Evolutionary conservation across 2,329 filamentous ascomycete genomes (phyloP).

Genomic region (Verruconis gallopava): DNA sequence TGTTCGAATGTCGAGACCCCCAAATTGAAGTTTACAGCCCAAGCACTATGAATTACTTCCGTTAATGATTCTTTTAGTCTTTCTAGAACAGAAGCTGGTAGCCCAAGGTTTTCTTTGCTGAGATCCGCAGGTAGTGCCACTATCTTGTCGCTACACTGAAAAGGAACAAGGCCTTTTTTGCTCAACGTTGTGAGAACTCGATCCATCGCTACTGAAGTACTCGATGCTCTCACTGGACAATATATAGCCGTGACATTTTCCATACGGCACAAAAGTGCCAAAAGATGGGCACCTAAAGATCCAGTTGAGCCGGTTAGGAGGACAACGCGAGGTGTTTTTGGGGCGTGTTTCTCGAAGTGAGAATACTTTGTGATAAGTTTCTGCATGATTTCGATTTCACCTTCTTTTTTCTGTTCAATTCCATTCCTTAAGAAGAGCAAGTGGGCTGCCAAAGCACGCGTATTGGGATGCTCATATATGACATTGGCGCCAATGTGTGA

Average conservation of each 20-base stretch:
- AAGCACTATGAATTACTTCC: constrained; percentile 38
- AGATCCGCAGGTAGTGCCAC: background rate
- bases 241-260: constrained; percentile 30
- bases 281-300: constrained; percentile 48
- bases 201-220: constrained; percentile 20
- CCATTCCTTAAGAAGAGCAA: constrained; percentile 32
- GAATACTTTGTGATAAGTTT: constrained; percentile 34
- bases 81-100: constrained; percentile 14
- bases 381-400: constrained; percentile 32
- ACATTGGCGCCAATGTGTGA: constrained; percentile 41
- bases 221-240: constrained; percentile 38
- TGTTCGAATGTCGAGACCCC: constrained; percentile 37
- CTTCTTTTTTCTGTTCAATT: constrained; percentile 19
- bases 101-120: constrained; percentile 1
- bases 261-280: constrained; percentile 24
- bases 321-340: constrained; percentile 27
- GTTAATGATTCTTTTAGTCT: constrained; percentile 20
- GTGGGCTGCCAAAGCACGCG: constrained; percentile 28
- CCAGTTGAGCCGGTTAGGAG: constrained; percentile 48
- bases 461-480: constrained; percentile 44
- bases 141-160: background rate
- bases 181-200: constrained; percentile 1
- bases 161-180: background rate
- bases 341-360: constrained; percentile 17
- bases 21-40: constrained; percentile 47